Base-by-base conservation (phyloP, 1,284 basidiomycete species). In the Calocybe gambosa region DNA sequence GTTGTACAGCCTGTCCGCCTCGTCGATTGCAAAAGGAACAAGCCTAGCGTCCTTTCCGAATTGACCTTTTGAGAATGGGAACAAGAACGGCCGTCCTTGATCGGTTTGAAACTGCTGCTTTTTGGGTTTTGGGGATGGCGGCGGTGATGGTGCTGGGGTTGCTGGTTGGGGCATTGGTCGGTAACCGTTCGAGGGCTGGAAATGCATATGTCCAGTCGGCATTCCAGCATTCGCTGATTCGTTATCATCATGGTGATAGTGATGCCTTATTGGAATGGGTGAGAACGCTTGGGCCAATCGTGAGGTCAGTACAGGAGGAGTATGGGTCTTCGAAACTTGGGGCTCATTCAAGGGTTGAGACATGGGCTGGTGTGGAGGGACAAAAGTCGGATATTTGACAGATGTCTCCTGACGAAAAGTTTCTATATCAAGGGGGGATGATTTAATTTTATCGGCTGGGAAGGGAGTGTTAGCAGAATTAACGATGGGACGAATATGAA, bases 31-130 rank as follows among this genome's bases (percentile, higher is more conserved):
- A 61, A 85, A 92, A 0, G 96, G 96, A 1, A 98, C 91, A 8
- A 91, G 70, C 49, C 79, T 73, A 31, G 70, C 72, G 57, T 80
- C 74, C 50, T 73, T 73, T 45, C 67, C 65, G 31, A 63, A 61
- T 46, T 62, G 64, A 31, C 56, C 74, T 42, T 72, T 76, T 10
- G 92, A 90, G 63, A 96, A 99, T 0, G 96, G 96, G 62, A 99
- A 93, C 47, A 99, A 72, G 62, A 99, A 99, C 1, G 96, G 96
- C 6, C 91, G 77, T 26, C 72, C 84, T 61, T 96, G 96, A 63
- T 99, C 96, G 0, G 96, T 99, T 65, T 99, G 96, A 65, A 93
- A 99, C 62, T 97, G 94, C 61, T 95, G 93, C 65, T 98, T 98
- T 73, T 98, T 98, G 6, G 90, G 92, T 61, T 95, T 96, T 13